Evolutionary conservation across 805 yeast species (phyloP).

Genomic region (Yarrowia sp.): DNA sequence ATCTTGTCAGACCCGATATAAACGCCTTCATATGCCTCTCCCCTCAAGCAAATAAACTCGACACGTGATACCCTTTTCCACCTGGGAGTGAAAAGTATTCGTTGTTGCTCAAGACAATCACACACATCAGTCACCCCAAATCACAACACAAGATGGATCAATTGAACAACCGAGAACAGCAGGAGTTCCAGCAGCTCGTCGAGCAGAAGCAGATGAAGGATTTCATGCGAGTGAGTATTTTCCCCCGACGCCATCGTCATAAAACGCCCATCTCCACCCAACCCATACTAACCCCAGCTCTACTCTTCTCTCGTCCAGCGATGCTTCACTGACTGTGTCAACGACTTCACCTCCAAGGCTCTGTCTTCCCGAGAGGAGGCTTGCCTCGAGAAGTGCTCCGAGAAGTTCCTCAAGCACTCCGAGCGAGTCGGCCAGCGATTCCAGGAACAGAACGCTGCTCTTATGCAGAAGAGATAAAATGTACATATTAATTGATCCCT

Average conservation of each 20-base stretch:
- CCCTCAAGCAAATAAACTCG: not conserved
- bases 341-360: slow-evolving; percentile 91
- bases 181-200: slow-evolving; percentile 89
- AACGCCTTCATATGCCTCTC: not conserved
- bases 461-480: slow-evolving; percentile 23
- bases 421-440: slow-evolving; percentile 98
- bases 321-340: slow-evolving; percentile 96
- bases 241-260: not conserved
- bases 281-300: slow-evolving; percentile 38
- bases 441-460: slow-evolving; percentile 79
- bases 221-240: slow-evolving; percentile 79
- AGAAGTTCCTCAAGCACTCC: slow-evolving; percentile 95
- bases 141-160: slow-evolving; percentile 65
- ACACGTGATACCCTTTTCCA: slow-evolving; percentile 26
- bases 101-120: slow-evolving; percentile 5
- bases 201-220: slow-evolving; percentile 98
- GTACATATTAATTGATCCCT: slow-evolving; percentile 13
- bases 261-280: not conserved
- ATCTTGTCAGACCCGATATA: no score
- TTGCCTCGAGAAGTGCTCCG: slow-evolving; percentile 90
- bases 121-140: slow-evolving; percentile 19
- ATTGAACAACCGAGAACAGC: slow-evolving; percentile 92
- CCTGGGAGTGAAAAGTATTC: slow-evolving; percentile 24
- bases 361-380: slow-evolving; percentile 79
- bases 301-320: slow-evolving; percentile 94